Conservation (phyloP, 2,329 filamentous ascomycete genomes). For the Aureobasidium sp. region DNA sequence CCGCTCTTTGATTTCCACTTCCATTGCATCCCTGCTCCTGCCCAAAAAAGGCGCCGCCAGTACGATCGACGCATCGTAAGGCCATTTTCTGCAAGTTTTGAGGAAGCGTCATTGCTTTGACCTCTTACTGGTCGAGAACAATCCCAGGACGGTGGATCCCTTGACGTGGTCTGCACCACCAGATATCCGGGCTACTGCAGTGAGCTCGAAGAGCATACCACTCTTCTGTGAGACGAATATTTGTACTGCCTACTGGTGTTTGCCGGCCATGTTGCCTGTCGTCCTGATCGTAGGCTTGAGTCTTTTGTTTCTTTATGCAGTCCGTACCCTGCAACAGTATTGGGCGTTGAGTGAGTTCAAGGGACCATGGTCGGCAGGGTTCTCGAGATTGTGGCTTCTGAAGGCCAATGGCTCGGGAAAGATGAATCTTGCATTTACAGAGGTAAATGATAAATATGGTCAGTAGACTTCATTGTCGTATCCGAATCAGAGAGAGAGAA, state of each 20-base stretch:
- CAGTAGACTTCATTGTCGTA: conserved; percentile 16
- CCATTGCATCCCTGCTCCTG: background rate
- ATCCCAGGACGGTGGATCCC: conserved; percentile 5
- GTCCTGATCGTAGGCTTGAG: conserved; percentile 6
- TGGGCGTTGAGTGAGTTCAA: conserved; percentile 29
- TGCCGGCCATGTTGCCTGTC: background rate
- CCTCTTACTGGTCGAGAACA: background rate
- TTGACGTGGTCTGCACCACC: conserved; percentile 4
- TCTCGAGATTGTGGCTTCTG: conserved; percentile 34
- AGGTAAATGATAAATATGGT: conserved; percentile 33
- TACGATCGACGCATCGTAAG: background rate
- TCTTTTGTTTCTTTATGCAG: conserved; percentile 13
- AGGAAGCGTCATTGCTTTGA: conserved; percentile 1
- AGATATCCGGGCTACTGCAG: conserved; percentile 7
- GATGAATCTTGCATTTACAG: conserved; percentile 33
- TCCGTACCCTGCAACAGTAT: conserved; percentile 26
- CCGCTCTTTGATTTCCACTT: conserved; percentile 1
- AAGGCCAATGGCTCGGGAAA: conserved; percentile 30
- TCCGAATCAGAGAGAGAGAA: background rate
- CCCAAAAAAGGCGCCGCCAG: background rate
- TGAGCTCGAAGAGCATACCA: background rate
- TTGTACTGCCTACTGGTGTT: background rate
- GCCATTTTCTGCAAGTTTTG: background rate
- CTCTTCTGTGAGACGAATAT: background rate
- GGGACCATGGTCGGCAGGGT: conserved; percentile 32